Conservation (phyloP, 2,329 filamentous ascomycete species). For the Chaetoscypha palmicola region DNA sequence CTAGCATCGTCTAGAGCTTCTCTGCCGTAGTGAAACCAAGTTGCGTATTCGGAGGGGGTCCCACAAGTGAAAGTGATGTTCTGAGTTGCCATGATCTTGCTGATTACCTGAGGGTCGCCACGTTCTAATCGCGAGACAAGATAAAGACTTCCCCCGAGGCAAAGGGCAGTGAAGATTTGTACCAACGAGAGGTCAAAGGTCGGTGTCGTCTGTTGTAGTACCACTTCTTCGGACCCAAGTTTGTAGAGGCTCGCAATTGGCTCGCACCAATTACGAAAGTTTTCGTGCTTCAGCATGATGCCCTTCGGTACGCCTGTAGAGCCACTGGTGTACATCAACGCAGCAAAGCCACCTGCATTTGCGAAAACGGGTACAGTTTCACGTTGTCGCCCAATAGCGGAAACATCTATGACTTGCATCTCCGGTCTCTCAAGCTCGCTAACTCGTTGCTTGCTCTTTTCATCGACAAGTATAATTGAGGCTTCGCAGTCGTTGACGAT, state of each 20-base stretch:
- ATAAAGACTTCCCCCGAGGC: slow-evolving; percentile 14
- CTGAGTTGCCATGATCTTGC: slow-evolving; percentile 13
- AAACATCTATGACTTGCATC: slow-evolving; percentile 7
- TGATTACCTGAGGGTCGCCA: slow-evolving; percentile 16
- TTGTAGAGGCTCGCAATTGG: not conserved
- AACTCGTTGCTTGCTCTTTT: too few species aligned
- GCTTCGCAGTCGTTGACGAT: slow-evolving; percentile 26
- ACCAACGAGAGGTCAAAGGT: slow-evolving; percentile 13
- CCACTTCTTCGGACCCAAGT: not conserved
- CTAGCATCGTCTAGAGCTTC: not conserved
- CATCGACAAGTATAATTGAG: too few species aligned
- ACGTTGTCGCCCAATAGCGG: slow-evolving; percentile 3
- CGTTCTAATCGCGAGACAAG: slow-evolving; percentile 10
- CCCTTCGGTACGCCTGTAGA: slow-evolving; percentile 84
- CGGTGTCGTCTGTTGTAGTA: slow-evolving; percentile 12
- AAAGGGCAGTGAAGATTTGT: slow-evolving; percentile 16
- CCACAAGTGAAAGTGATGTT: slow-evolving; percentile 18
- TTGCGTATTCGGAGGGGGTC: slow-evolving; percentile 22
- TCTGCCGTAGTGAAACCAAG: slow-evolving; percentile 10
- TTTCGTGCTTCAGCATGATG: slow-evolving; percentile 21
- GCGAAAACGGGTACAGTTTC: slow-evolving; percentile 6
- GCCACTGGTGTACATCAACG: slow-evolving; percentile 79
- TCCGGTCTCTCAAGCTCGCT: slow-evolving; percentile 26
- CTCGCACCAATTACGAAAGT: not conserved
- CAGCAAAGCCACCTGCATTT: slow-evolving; percentile 29